Percentiles rank a stretch among this genome's conserved stretches.
phyloP scores from a whole-genome alignment of 2,329 filamentous ascomycete genomes.

The Xylariaceae sp. region DNA sequence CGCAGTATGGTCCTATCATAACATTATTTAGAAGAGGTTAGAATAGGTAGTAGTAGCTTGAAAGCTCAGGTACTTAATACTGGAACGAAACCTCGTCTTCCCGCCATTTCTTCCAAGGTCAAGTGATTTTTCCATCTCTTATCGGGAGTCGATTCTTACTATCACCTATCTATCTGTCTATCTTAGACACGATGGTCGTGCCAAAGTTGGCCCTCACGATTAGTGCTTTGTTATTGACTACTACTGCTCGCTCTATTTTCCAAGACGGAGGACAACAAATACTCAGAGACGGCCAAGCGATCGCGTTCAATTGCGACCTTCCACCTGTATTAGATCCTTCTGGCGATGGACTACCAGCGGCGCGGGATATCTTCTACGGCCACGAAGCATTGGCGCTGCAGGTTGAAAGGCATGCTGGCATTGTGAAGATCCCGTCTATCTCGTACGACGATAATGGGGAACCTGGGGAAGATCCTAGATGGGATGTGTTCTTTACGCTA shows the following conservation, averaged over 20 bases:
- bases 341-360: conserved; percentile 35
- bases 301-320: conserved; percentile 36
- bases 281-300: conserved; percentile 8
- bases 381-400: conserved; percentile 39
- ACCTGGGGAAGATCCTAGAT: conserved; percentile 57
- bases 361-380: conserved; percentile 33
- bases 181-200: conserved; percentile 19
- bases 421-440: conserved; percentile 58
- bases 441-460: conserved; percentile 60
- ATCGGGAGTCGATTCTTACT: background rate
- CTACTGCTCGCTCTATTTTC: conserved; percentile 18
- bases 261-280: conserved; percentile 20
- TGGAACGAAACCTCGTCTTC: background rate
- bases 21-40: conserved; percentile 9
- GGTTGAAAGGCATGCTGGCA: conserved; percentile 41
- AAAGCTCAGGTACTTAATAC: too few species aligned
- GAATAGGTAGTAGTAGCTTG: conserved; percentile 18
- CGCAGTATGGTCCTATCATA: conserved; percentile 9
- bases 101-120: background rate
- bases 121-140: background rate
- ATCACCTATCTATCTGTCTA: background rate
- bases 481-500: conserved; percentile 56
- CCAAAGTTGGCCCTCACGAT: conserved; percentile 24
- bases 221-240: conserved; percentile 18
- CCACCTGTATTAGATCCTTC: conserved; percentile 34